A percentile compares a stretch with the other conserved stretches of the same genome.
Conservation (phyloP, 1,284 basidiomycete species). For the Austroboletus niveus region DNA sequence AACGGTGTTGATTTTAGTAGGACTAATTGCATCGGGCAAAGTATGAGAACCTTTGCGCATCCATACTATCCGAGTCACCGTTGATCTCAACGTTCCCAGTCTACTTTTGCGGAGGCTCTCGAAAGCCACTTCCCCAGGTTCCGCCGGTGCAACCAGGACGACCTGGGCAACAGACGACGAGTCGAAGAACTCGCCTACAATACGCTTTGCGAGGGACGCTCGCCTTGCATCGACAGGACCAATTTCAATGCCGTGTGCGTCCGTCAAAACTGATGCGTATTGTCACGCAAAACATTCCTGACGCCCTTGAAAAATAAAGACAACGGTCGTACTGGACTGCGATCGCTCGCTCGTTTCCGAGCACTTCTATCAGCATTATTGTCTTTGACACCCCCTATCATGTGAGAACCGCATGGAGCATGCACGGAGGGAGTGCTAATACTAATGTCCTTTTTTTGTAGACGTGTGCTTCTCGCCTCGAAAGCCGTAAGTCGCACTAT, state of each 20-base stretch:
- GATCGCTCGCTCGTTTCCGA: conserved; percentile 63
- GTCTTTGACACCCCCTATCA: conserved; percentile 71
- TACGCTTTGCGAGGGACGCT: conserved; percentile 51
- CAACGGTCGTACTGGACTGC: conserved; percentile 69
- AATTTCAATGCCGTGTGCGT: conserved; percentile 67
- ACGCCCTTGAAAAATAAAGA: conserved; percentile 34
- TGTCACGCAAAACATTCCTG: neutral
- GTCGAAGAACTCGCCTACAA: conserved; percentile 57
- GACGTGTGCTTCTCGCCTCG: conserved; percentile 54
- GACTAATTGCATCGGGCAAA: conserved; percentile 69
- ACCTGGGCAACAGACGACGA: conserved; percentile 49
- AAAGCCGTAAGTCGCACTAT: conserved; percentile 41
- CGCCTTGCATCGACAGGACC: conserved; percentile 72
- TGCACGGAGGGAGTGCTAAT: conserved; percentile 15
- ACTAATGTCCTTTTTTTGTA: conserved; percentile 22
- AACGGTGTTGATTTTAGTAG: conserved; percentile 65
- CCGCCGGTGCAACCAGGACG: conserved; percentile 70
- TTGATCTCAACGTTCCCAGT: conserved; percentile 32
- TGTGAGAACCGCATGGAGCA: conserved; percentile 43
- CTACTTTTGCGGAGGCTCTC: conserved; percentile 68
- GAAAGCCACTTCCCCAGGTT: conserved; percentile 56
- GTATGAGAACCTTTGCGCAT: conserved; percentile 36
- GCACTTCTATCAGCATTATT: conserved; percentile 62
- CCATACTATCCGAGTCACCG: neutral
- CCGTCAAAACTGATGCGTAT: neutral